Evolutionary conservation across 1,284 basidiomycete genomes (phyloP).

Genomic region (Tilletia setariae): DNA sequence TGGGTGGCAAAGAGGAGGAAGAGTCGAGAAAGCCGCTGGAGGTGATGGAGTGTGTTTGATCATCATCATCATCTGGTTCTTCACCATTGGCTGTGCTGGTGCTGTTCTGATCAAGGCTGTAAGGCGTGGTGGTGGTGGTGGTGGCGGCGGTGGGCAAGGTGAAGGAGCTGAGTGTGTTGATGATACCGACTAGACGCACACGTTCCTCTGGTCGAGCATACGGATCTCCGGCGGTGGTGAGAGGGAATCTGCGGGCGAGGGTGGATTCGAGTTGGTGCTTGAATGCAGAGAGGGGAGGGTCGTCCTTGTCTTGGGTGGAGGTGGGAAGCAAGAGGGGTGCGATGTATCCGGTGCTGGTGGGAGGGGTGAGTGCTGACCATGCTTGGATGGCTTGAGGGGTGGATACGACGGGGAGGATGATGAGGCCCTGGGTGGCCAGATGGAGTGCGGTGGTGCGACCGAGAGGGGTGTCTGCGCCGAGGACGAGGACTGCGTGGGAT

Average conservation of each 20-base stretch:
- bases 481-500: constrained; percentile 27
- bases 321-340: constrained; percentile 30
- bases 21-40: too few relatives aligned
- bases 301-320: constrained; percentile 6
- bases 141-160: constrained; percentile 27
- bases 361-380: constrained; percentile 43
- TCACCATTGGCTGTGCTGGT: constrained; percentile 20
- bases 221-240: constrained; percentile 50
- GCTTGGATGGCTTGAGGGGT: constrained; percentile 29
- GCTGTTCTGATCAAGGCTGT: background rate
- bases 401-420: constrained; percentile 47
- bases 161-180: constrained; percentile 46
- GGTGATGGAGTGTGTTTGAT: too few relatives aligned
- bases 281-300: constrained; percentile 25
- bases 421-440: constrained; percentile 41
- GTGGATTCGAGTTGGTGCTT: constrained; percentile 37
- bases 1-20: too few relatives aligned
- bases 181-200: constrained; percentile 39
- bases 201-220: constrained; percentile 47
- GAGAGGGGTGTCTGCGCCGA: constrained; percentile 50
- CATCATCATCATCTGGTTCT: too few relatives aligned
- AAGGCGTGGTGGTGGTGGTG: background rate
- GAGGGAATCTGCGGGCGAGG: constrained; percentile 45
- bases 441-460: constrained; percentile 40
- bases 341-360: constrained; percentile 47